Percentiles rank a stretch among this genome's conserved stretches.
Evolutionary conservation across 768 basidiomycete genomes (phyloP).

Genomic region (Hortiboletus flavorubellus): DNA sequence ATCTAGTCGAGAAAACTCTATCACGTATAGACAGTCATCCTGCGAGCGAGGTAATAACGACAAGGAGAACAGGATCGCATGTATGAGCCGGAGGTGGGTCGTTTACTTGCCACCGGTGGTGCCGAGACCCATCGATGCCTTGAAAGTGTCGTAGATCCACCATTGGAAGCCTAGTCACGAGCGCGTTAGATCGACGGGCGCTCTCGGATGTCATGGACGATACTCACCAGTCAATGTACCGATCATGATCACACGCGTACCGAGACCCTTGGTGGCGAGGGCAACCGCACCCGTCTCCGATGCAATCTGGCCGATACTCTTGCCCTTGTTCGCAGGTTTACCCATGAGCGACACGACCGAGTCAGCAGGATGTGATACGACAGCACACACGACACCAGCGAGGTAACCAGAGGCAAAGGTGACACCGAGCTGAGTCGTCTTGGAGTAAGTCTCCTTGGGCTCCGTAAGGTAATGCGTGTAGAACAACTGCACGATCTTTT

Average conservation of each 20-base stretch:
- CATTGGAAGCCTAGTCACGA: constrained; percentile 70
- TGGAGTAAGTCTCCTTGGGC: constrained; percentile 75
- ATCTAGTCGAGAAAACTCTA: constrained; percentile 12
- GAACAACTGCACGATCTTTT: constrained; percentile 83
- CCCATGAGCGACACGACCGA: constrained; percentile 91
- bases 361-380: constrained; percentile 96
- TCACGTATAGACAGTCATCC: constrained; percentile 14
- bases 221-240: constrained; percentile 48
- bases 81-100: not conserved
- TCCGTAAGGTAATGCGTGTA: constrained; percentile 82
- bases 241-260: constrained; percentile 85
- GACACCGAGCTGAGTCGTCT: constrained; percentile 82
- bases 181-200: not conserved
- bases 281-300: constrained; percentile 61
- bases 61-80: not conserved
- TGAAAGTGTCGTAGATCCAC: constrained; percentile 93
- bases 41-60: not conserved
- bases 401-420: constrained; percentile 92
- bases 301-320: constrained; percentile 66
- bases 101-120: constrained; percentile 85
- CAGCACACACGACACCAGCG: constrained; percentile 92
- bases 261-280: constrained; percentile 82
- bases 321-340: constrained; percentile 84
- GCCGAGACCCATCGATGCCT: constrained; percentile 77
- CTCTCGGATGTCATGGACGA: not conserved